phyloP scores from a whole-genome alignment of 2,329 filamentous ascomycete species.

The Colletotrichum phormii region DNA sequence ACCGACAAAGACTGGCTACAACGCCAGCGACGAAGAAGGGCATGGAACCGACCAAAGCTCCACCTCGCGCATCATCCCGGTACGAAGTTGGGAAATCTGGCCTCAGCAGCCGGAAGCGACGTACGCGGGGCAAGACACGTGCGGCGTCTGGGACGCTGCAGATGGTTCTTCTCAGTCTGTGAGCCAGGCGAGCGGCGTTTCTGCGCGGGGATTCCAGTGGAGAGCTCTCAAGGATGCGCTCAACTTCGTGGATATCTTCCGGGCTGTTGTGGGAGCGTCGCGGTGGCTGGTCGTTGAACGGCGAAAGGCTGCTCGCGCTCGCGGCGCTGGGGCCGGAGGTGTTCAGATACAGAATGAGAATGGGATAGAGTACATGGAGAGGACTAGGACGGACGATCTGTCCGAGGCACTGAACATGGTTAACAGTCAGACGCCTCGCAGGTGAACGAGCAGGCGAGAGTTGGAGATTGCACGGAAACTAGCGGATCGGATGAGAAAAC shows the following conservation, averaged over 20 bases:
- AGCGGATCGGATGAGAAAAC: not conserved
- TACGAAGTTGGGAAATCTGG: not conserved
- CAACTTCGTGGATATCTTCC: not conserved
- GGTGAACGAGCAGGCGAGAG: not conserved
- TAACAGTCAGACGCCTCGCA: too few relatives aligned
- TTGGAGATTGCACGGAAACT: not conserved
- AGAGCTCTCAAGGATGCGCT: not conserved
- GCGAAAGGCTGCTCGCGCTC: not conserved
- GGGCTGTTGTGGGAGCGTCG: not conserved
- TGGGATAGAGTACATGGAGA: not conserved
- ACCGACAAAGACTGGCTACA: not conserved
- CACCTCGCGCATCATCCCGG: not conserved
- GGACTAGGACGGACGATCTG: not conserved
- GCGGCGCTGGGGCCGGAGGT: not conserved
- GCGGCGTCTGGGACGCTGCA: not conserved
- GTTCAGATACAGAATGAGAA: not conserved
- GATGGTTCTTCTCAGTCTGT: not conserved
- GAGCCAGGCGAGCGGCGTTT: not conserved
- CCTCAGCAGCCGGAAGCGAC: not conserved
- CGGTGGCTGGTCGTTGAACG: not conserved
- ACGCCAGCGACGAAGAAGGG: not conserved
- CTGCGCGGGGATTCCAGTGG: not conserved
- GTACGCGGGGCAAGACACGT: not conserved
- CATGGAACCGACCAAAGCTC: not conserved
- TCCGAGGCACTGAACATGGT: not conserved